Conservation (phyloP, 805 yeast species). For the Blastobotrys muscicola region DNA sequence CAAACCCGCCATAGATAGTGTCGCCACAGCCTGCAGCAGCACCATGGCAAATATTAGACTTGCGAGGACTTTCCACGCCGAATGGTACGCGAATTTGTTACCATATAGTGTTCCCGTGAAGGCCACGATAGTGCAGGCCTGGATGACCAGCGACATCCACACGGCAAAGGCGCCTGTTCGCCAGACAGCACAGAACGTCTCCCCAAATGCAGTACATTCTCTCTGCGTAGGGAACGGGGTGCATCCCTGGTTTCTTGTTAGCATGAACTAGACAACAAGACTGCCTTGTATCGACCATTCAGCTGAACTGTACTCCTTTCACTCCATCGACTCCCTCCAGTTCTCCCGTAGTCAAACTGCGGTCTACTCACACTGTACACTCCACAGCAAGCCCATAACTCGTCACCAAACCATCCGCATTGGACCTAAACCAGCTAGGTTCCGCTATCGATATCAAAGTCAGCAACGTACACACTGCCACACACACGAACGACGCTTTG, state of each 20-base stretch:
- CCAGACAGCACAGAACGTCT: constrained; percentile 24
- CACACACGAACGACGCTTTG: constrained; percentile 6
- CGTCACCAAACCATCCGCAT: constrained; percentile 5
- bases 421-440: constrained; percentile 7
- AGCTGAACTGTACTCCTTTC: too few species aligned
- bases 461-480: constrained; percentile 1
- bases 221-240: constrained; percentile 17
- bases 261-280: not conserved
- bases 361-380: constrained; percentile 4
- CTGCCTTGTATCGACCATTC: too few species aligned
- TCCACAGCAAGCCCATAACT: constrained; percentile 8
- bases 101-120: not conserved
- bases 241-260: constrained; percentile 4
- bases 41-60: not conserved
- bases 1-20: constrained; percentile 8
- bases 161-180: constrained; percentile 20
- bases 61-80: not conserved
- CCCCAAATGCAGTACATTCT: constrained; percentile 12
- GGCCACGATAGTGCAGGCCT: constrained; percentile 18
- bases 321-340: too few species aligned
- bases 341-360: too few species aligned
- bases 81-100: too few species aligned
- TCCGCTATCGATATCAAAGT: constrained; percentile 4
- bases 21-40: constrained; percentile 4
- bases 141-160: constrained; percentile 19